These are phyloP conservation scores for Cyclaneusma minus DNA, from an alignment of 2,329 filamentous ascomycete species.

Conservation along the genomic window DNA sequence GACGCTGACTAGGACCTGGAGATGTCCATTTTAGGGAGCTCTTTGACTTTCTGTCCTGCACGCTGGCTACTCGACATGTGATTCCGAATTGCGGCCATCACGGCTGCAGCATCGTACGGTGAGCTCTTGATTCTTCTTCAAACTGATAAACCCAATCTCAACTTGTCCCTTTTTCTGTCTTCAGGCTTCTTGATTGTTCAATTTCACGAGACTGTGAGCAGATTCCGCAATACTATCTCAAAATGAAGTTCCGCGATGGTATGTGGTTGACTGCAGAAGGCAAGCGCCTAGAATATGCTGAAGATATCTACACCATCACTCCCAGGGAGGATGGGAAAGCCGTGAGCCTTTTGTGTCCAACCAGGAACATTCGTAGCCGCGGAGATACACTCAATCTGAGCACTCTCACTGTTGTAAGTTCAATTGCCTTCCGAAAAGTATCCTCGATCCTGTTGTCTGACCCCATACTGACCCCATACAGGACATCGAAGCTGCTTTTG, in stretches of 20 bases:
- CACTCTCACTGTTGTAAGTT: constrained; percentile 33
- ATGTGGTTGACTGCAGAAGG: constrained; percentile 52
- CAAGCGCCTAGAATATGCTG: constrained; percentile 46
- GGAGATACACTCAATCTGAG: constrained; percentile 39
- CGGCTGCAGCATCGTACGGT: too few species aligned
- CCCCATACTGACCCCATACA: constrained; percentile 9
- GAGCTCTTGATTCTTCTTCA: too few species aligned
- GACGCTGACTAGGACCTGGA: too few species aligned
- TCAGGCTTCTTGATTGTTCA: too few species aligned
- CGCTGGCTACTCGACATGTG: too few species aligned
- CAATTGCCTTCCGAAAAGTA: not conserved
- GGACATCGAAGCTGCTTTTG: constrained; percentile 39
- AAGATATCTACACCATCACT: constrained; percentile 41
- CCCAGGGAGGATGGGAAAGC: constrained; percentile 26
- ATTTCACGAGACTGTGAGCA: too few species aligned
- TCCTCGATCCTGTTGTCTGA: constrained; percentile 1
- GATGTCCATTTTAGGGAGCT: too few species aligned
- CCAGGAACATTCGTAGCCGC: constrained; percentile 33
- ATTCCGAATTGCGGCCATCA: too few species aligned
- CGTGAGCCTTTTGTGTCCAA: constrained; percentile 40
- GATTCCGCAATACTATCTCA: too few species aligned
- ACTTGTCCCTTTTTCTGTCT: too few species aligned
- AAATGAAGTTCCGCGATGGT: constrained; percentile 47
- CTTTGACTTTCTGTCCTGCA: too few species aligned
- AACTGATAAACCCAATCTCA: too few species aligned